Evolutionary conservation across 2,329 filamentous ascomycete genomes (phyloP), one percentile per base, ranked within the genome.

Genomic region (Thermomyces lanuginosus): DNA sequence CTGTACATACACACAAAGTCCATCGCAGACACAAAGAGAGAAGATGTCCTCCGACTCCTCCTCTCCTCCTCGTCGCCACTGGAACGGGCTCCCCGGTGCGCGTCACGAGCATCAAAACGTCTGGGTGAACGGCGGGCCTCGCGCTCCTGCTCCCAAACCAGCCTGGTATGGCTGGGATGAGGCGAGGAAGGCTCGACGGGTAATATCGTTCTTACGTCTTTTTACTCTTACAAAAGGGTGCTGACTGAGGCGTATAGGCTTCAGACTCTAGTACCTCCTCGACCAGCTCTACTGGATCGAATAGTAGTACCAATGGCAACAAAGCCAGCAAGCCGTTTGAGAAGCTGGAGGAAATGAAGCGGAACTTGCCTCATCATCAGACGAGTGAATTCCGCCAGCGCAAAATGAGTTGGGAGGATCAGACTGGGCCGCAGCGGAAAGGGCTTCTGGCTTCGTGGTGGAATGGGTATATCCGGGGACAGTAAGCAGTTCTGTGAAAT

Each of bases 351-450:
- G 18, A 29, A 28, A 26, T 24, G 24, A 20, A 33, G 31, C 24
- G 6, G n/a, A n/a, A n/a, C n/a, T n/a, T n/a, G n/a, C n/a, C n/a
- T n/a, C n/a, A n/a, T n/a, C n/a, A n/a, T n/a, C n/a, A n/a, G n/a
- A n/a, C n/a, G n/a, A n/a, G n/a, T n/a, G n/a, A n/a, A n/a, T n/a
- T n/a, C n/a, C n/a, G n/a, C 2, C 44, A 60, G 23, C 42, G 56
- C 17, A 41, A 49, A 12, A 60, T 54, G 33, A 64, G 55, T 43
- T 48, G 46, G 26, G 60, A 63, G n/a, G 56, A 61, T n/a, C n/a
- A n/a, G n/a, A n/a, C n/a, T n/a, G n/a, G n/a, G n/a, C 42, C 49
- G 6, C 37, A 45, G 15, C 40, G 45, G 22, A 30, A 43, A 0
- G 55, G 56, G 0, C 43, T 57, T 24, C 43, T 58, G 18, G 42